Evolutionary conservation across 2,329 filamentous ascomycete species (phyloP), one percentile per base, ranked within the genome.

Genomic region (Chaetomium sp.): DNA sequence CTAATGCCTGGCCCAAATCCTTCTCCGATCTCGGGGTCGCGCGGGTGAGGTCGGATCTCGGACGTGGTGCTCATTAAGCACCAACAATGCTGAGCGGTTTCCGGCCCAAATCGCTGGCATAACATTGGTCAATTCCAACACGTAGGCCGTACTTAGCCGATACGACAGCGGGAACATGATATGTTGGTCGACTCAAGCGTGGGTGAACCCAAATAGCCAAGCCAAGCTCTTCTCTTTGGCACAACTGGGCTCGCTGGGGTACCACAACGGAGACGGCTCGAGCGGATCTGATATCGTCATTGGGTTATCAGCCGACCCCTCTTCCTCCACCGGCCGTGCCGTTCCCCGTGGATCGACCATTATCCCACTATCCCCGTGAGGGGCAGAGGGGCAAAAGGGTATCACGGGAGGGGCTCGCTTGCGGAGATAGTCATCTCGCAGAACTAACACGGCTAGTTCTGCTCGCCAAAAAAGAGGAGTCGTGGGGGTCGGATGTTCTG

Each of bases 231-330:
- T 27, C 19, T 27, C 19, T 27, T 27, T 27, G 19, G 19, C 19
- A 27, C 19, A 27, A 27, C 19, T 27, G 19, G 19, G 3, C 19
- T 27, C 32, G 7, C 11, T 53, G 51, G 55, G 46, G 55, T 47
- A 41, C 37, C 47, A 57, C 47, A 9, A 40, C 19, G 33, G 35
- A 45, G 33, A 38, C 48, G 42, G 47, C 36, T 34, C 42, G 42
- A 2, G 51, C 32, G 41, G 33, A 40, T 46, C 7, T 52, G 27
- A 52, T 52, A 52, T 58, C 56, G 56, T 58, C 56, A 58, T 55
- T 55, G 52, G 44, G 6, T 42, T 49, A 49, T 54, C 52, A 54
- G 41, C 32, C 10, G 38, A 33, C 5, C 6, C 52, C 52, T 43
- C 44, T 49, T 45, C 38, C 32, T 48, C 43, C 33, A 42, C 4